Evolutionary conservation across 257 asterid genomes (phyloP).

Genomic region (Schizonepeta tenuifolia): DNA sequence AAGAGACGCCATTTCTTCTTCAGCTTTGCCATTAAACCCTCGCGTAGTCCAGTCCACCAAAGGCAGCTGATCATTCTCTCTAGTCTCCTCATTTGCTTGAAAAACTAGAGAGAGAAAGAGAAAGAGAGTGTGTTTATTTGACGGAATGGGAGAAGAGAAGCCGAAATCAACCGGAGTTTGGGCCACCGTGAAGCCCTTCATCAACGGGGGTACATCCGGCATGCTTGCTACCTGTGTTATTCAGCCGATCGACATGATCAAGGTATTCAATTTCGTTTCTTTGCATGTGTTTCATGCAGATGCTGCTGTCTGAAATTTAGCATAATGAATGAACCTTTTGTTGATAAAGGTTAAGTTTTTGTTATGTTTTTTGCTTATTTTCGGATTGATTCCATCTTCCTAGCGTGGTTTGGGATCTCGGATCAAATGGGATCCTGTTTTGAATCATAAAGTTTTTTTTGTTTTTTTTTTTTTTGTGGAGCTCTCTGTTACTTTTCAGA

Average conservation of each 20-base stretch:
- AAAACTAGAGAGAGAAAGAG: slow-evolving; percentile 28
- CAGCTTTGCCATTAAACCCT: slow-evolving; percentile 21
- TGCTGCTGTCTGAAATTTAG: not conserved
- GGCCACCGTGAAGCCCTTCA: slow-evolving; percentile 86
- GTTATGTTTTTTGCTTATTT: too few species aligned
- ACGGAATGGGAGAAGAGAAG: slow-evolving; percentile 71
- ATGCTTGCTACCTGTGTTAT: slow-evolving; percentile 98
- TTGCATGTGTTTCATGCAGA: not conserved
- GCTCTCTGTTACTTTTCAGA: not conserved
- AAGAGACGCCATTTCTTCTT: not conserved
- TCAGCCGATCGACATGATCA: slow-evolving; percentile 96
- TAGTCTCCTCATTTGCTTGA: slow-evolving; percentile 6
- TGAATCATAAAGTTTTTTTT: not conserved
- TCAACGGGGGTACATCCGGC: slow-evolving; percentile 92
- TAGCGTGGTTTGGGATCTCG: slow-evolving; percentile 36
- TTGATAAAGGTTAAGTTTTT: not conserved
- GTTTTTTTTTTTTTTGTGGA: not conserved
- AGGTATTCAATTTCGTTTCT: slow-evolving; percentile 49
- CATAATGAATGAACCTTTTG: not conserved
- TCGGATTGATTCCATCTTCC: too few species aligned
- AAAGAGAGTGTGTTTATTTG: not conserved
- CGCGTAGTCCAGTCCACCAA: not conserved
- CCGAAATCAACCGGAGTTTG: slow-evolving; percentile 77
- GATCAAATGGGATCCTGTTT: slow-evolving; percentile 28
- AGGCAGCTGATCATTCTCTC: not conserved